Evolutionary conservation across 2,329 filamentous ascomycete genomes (phyloP), one percentile per base, ranked within the genome.

Genomic region (Pleomassaria siparia): DNA sequence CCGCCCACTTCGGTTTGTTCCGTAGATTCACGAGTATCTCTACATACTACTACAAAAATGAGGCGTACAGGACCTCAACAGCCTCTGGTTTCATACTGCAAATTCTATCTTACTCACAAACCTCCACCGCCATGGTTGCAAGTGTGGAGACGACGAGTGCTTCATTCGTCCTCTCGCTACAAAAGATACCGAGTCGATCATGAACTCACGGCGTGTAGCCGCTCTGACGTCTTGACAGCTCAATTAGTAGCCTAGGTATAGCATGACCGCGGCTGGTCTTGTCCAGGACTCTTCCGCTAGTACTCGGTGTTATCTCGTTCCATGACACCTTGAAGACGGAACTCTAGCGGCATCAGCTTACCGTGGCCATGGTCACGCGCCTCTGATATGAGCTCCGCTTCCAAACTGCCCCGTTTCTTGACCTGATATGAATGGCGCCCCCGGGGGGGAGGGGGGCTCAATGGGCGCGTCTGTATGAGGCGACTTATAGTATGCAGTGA

Each of bases 1-100:
- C 46, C 47, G 57, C 52, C 58, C 47, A 49, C 37, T 33, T 63
- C 62, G 63, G 63, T 45, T 50, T 44, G 47, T 54, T 47, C 61
- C 58, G 60, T 60, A 47, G 37, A 49, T 46, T 54, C 46, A 48
- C 51, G 25, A 44, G 35, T 11, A 29, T 21, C 39, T 24, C 13
- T 40, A 26, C n/a, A 22, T n/a, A n/a, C n/a, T n/a, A n/a, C n/a
- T n/a, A n/a, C n/a, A n/a, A n/a, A n/a, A n/a, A n/a, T n/a, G n/a
- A n/a, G n/a, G n/a, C n/a, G n/a, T n/a, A n/a, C n/a, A n/a, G n/a
- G n/a, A n/a, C n/a, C n/a, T n/a, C n/a, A n/a, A n/a, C n/a, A n/a
- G n/a, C n/a, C n/a, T n/a, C n/a, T n/a, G n/a, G n/a, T n/a, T n/a
- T n/a, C n/a, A n/a, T n/a, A 18, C 25, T 18, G 35, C 20, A 10